phyloP scores from a whole-genome alignment of 768 basidiomycete species.

The Cyathus striatus region DNA sequence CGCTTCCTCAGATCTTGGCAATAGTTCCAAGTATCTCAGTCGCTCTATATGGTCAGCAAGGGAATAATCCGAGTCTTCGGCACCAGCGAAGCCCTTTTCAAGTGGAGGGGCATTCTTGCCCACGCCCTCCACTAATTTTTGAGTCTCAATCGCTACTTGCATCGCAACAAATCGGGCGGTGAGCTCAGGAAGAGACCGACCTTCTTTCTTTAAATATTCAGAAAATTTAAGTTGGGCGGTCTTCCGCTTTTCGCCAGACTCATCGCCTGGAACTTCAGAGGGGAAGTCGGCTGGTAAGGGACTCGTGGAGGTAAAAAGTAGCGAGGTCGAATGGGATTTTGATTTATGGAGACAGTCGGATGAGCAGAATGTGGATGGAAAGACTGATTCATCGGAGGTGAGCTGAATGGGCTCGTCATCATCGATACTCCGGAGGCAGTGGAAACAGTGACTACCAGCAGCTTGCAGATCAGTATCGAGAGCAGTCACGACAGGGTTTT shows the following conservation, averaged over 20 bases:
- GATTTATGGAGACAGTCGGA: constrained; percentile 53
- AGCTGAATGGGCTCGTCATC: constrained; percentile 37
- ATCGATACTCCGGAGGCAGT: constrained; percentile 62
- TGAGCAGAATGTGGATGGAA: constrained; percentile 69
- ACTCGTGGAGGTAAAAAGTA: constrained; percentile 67
- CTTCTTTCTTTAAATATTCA: constrained; percentile 46
- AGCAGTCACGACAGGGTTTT: constrained; percentile 64
- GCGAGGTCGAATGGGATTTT: constrained; percentile 54
- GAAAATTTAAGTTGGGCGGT: constrained; percentile 58
- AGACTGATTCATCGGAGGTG: constrained; percentile 39
- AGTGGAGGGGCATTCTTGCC: constrained; percentile 6
- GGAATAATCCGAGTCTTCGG: constrained; percentile 49
- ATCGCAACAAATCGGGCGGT: constrained; percentile 69
- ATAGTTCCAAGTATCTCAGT: constrained; percentile 60
- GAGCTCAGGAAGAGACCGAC: constrained; percentile 44
- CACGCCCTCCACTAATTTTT: constrained; percentile 39
- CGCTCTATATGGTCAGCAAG: constrained; percentile 77
- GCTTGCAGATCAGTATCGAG: constrained; percentile 70
- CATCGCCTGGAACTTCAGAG: constrained; percentile 18
- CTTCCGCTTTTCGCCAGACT: constrained; percentile 38
- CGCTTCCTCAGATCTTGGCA: constrained; percentile 41
- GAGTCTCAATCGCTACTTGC: constrained; percentile 61
- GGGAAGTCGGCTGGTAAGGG: constrained; percentile 48
- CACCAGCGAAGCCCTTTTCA: constrained; percentile 33
- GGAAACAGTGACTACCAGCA: constrained; percentile 64